phyloP scores from a whole-genome alignment of 2,329 filamentous ascomycete species.

The Tolypocladium nubicola region DNA sequence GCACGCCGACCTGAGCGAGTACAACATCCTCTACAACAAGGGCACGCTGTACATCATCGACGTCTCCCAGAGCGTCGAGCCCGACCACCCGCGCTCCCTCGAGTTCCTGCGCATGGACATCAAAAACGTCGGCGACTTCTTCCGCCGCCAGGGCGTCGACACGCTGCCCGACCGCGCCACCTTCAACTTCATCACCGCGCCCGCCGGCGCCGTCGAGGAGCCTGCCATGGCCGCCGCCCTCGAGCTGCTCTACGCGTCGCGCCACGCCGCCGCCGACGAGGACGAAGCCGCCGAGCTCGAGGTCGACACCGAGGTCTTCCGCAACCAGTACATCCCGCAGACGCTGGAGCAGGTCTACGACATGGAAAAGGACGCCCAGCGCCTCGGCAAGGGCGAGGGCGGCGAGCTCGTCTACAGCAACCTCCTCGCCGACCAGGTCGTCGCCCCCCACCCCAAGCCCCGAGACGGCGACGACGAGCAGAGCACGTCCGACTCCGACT shows the following conservation, averaged over 20 bases:
- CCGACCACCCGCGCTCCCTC: conserved; percentile 83
- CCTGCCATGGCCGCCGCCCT: conserved; percentile 51
- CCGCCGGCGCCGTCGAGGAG: conserved; percentile 49
- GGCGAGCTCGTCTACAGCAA: conserved; percentile 76
- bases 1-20: conserved; percentile 94
- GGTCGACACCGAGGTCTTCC: conserved; percentile 84
- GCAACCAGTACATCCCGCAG: conserved; percentile 93
- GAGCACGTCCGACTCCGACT: conserved; percentile 31
- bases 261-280: conserved; percentile 36
- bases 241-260: conserved; percentile 54
- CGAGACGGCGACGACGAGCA: conserved; percentile 24
- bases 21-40: conserved; percentile 89
- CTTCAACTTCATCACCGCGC: conserved; percentile 70
- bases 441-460: conserved; percentile 24
- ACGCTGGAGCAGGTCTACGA: conserved; percentile 95
- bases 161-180: conserved; percentile 67
- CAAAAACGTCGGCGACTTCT: conserved; percentile 93
- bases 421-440: conserved; percentile 62
- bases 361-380: conserved; percentile 79
- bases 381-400: conserved; percentile 62
- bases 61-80: conserved; percentile 94
- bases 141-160: conserved; percentile 74
- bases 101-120: conserved; percentile 98
- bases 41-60: conserved; percentile 85
- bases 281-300: conserved; percentile 50